Percentiles rank a stretch among this genome's conserved stretches.
These are phyloP conservation scores for Creolimax fragrantissima DNA, from an alignment of 78 protist genomes.

Conservation along the genomic window DNA sequence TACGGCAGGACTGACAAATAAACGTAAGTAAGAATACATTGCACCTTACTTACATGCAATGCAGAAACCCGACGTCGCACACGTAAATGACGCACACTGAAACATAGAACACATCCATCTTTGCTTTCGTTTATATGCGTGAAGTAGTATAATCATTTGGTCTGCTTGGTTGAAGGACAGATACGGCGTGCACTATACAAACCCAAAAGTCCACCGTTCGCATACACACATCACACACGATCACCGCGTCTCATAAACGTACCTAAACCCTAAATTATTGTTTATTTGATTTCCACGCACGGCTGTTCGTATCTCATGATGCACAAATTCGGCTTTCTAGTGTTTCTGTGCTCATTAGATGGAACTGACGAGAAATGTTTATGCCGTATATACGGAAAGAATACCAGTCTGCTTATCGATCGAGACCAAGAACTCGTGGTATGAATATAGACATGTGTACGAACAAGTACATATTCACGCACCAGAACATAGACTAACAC, in stretches of 20 bases:
- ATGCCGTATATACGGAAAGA: slow-evolving; percentile 14
- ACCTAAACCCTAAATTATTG: background rate
- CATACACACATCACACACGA: background rate
- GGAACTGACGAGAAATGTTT: slow-evolving; percentile 6
- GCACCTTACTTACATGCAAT: background rate
- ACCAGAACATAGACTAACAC: background rate
- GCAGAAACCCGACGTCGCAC: background rate
- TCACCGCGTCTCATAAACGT: background rate
- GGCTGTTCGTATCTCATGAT: no score
- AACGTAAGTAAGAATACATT: background rate
- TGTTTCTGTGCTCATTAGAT: background rate
- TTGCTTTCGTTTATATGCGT: background rate
- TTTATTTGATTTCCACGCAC: no score
- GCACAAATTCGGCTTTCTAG: no score
- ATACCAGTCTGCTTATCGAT: background rate
- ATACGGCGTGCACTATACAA: background rate
- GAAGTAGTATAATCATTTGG: background rate
- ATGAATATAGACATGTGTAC: no score
- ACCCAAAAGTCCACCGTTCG: background rate
- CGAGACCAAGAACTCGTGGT: slow-evolving; percentile 20
- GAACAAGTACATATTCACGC: background rate
- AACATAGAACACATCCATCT: no score
- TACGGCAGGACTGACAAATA: background rate
- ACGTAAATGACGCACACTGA: background rate
- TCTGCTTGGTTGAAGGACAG: background rate